Base-by-base conservation (phyloP, 768 basidiomycete species). In the Tremella yokohamensis region DNA sequence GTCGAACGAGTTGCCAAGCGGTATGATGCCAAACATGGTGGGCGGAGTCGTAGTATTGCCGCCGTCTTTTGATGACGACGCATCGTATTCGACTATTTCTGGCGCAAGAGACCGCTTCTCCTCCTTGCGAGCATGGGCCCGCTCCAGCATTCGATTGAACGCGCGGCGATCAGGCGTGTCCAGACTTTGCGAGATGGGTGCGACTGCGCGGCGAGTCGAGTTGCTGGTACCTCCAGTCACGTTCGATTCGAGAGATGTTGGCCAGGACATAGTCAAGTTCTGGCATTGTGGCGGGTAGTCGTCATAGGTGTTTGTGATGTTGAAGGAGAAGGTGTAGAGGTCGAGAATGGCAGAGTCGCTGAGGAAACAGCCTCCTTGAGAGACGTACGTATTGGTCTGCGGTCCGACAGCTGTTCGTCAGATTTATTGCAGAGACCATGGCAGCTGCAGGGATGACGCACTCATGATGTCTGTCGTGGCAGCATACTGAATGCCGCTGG, bases 1-100 rank as follows among this genome's bases (percentile, higher is more conserved):
- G 8, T 49, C 56, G 59, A 73, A 73, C 8, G 66, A 66, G 42
- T 73, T 73, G 13, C 71, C 71, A 6, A 73, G 54, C 1, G 71
- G 71, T 42, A 73, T 73, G 54, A 73, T 63, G 3, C 71, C 71
- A 51, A 73, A 73, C 61, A 73, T 64, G 7, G 69, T 68, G 9
- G 71, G 71, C 11, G 71, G 71, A 20, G 63, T 44, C 9, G 69
- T 73, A 0, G 71, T 73, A 40, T 73, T 73, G 19, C 70, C 70
- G 11, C 19, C 29, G 39, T 58, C 49, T 29, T 61, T 57, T n/a
- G 61, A 64, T 7, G 62, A 63, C 9, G 64, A 66, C 0, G 63
- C 18, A 40, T 57, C 65, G 12, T 39, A 40, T 16, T 58, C 18
- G 55, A 3, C 51, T 18, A 49, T 16, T 12, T 4, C n/a, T 11